Conservation (phyloP, 805 yeast genomes). For the Millerago galiae region DNA sequence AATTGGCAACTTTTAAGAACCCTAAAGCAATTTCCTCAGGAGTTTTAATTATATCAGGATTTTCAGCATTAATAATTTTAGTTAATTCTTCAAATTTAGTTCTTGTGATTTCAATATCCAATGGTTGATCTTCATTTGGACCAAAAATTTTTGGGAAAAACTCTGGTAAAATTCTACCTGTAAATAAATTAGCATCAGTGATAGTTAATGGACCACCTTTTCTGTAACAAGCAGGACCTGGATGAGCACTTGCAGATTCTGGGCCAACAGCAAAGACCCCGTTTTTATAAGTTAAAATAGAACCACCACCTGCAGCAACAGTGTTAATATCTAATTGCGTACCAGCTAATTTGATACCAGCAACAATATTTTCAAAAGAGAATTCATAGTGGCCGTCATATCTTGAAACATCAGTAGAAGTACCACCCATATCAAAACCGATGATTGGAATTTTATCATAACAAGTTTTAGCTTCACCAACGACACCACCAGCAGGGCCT, state of each 20-base stretch:
- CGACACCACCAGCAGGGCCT: conserved; percentile 62
- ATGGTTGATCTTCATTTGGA: conserved; percentile 34
- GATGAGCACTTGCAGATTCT: conserved; percentile 41
- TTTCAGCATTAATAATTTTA: conserved; percentile 29
- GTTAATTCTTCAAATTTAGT: conserved; percentile 33
- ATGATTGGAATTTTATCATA: conserved; percentile 33
- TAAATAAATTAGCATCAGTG: conserved; percentile 39
- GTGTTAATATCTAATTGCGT: conserved; percentile 34
- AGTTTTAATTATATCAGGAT: conserved; percentile 26
- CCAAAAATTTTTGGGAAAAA: conserved; percentile 41
- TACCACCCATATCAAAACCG: conserved; percentile 39
- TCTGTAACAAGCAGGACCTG: conserved; percentile 44
- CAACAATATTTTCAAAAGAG: conserved; percentile 28
- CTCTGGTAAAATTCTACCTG: conserved; percentile 36
- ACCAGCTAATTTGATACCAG: conserved; percentile 35
- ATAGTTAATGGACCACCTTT: conserved; percentile 43
- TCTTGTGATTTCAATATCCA: conserved; percentile 30
- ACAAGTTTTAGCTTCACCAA: conserved; percentile 50
- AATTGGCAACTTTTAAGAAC: conserved; percentile 39
- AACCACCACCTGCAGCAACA: conserved; percentile 34
- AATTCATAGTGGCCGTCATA: conserved; percentile 26
- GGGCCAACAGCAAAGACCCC: conserved; percentile 40
- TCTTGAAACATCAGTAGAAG: conserved; percentile 34
- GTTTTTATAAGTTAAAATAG: conserved; percentile 27
- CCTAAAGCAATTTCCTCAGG: conserved; percentile 41